Conservation (phyloP, 805 yeast species). For the Grigorovia yakushimaensis region DNA sequence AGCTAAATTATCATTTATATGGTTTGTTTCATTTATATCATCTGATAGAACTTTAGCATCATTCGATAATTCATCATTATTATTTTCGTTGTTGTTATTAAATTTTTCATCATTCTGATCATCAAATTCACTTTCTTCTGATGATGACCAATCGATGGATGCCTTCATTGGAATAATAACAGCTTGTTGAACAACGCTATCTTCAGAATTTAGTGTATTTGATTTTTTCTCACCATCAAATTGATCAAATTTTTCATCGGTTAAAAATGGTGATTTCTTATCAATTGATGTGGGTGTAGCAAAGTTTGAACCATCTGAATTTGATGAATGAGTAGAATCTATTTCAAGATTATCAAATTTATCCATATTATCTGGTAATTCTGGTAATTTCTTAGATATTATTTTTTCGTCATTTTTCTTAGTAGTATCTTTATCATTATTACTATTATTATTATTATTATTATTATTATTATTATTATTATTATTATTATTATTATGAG, state of each 20-base stretch:
- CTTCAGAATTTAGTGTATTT: background rate
- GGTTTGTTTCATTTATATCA: no score
- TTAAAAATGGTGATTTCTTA: background rate
- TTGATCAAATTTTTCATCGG: background rate
- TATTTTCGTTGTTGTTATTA: background rate
- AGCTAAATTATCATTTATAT: background rate
- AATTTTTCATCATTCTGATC: background rate
- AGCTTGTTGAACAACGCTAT: constrained; percentile 38
- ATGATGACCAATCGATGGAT: constrained; percentile 79
- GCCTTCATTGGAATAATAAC: constrained; percentile 81
- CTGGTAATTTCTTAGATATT: background rate
- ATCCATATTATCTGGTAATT: background rate
- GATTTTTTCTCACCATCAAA: constrained; percentile 1
- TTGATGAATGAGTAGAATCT: background rate
- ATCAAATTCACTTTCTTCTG: constrained; percentile 42
- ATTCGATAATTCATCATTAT: background rate
- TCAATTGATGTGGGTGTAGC: background rate
- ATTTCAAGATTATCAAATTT: background rate
- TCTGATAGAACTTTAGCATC: no score
- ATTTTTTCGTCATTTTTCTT: background rate
- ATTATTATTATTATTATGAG: no score
- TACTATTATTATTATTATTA: background rate
- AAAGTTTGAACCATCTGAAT: background rate
- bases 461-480: constrained; percentile 20
- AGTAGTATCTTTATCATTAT: background rate